phyloP scores from a whole-genome alignment of 176 grass and related monocot species.

The Saccharum officinarum region DNA sequence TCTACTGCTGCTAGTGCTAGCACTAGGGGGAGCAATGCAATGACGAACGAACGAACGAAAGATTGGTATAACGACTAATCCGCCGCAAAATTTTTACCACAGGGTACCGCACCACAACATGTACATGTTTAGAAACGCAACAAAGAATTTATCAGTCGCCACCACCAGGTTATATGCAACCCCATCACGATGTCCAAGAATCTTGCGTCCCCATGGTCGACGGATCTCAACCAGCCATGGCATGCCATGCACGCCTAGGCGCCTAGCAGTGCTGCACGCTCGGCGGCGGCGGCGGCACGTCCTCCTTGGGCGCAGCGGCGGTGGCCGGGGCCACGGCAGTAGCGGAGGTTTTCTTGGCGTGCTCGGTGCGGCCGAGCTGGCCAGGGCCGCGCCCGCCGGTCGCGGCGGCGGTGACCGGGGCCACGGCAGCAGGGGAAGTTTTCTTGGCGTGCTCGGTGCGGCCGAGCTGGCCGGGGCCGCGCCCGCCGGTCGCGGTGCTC shows the following conservation, averaged over 20 bases:
- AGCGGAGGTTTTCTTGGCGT: not conserved
- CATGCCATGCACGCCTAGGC: not conserved
- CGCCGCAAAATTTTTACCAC: not conserved
- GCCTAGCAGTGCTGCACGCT: conserved; percentile 13
- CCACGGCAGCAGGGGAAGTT: not conserved
- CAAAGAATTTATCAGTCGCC: not conserved
- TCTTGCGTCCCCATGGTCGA: not conserved
- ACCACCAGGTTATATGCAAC: conserved; percentile 34
- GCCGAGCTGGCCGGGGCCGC: conserved; percentile 46
- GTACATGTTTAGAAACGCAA: conserved; percentile 13
- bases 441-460: conserved; percentile 42
- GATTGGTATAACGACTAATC: not conserved
- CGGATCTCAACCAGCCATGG: not conserved
- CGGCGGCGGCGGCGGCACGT: not conserved
- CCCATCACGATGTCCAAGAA: conserved; percentile 14
- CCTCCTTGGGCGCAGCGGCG: not conserved
- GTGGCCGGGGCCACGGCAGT: not conserved
- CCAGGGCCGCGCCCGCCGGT: too few species aligned
- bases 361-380: too few species aligned
- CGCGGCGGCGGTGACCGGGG: not conserved
- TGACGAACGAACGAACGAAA: not conserved
- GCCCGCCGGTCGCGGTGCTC: conserved; percentile 1
- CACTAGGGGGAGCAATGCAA: not conserved
- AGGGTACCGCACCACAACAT: not conserved
- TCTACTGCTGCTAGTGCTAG: not conserved